These are phyloP conservation scores for Asterochloris sp. DNA, from an alignment of 139 green algal species.

Conservation along the genomic window DNA sequence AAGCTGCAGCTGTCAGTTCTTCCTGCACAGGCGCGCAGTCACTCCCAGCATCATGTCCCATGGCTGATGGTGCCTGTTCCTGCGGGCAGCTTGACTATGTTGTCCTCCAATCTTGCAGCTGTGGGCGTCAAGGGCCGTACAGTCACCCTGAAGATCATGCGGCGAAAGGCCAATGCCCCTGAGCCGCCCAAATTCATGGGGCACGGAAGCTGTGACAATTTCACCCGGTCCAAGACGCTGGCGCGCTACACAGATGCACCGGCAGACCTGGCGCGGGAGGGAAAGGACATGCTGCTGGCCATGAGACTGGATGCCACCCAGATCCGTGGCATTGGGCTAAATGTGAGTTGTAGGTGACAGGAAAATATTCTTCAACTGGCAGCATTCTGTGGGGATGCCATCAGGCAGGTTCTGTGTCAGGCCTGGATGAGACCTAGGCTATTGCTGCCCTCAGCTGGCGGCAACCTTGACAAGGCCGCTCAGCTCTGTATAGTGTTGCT, in stretches of 20 bases:
- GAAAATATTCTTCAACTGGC: too few species aligned
- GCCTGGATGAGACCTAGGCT: too few species aligned
- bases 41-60: not conserved
- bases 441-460: too few species aligned
- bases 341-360: conserved; percentile 26
- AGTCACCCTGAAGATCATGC: conserved; percentile 86
- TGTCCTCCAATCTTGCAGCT: not conserved
- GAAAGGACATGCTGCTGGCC: conserved; percentile 44
- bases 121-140: conserved; percentile 46
- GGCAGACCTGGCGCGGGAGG: conserved; percentile 42
- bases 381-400: too few species aligned
- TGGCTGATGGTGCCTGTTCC: too few species aligned
- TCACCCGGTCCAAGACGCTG: conserved; percentile 44
- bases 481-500: too few species aligned
- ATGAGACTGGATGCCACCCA: conserved; percentile 49
- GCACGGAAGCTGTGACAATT: conserved; percentile 83
- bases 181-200: conserved; percentile 88
- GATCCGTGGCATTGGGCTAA: conserved; percentile 80
- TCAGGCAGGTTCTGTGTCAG: too few species aligned
- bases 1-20: not conserved
- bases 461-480: too few species aligned
- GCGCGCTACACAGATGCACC: conserved; percentile 18
- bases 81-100: too few species aligned
- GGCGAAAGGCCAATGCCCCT: conserved; percentile 59
- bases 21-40: not conserved